Base-by-base conservation (phyloP, 2,329 filamentous ascomycete genomes). In the Colletotrichum aenigma region DNA sequence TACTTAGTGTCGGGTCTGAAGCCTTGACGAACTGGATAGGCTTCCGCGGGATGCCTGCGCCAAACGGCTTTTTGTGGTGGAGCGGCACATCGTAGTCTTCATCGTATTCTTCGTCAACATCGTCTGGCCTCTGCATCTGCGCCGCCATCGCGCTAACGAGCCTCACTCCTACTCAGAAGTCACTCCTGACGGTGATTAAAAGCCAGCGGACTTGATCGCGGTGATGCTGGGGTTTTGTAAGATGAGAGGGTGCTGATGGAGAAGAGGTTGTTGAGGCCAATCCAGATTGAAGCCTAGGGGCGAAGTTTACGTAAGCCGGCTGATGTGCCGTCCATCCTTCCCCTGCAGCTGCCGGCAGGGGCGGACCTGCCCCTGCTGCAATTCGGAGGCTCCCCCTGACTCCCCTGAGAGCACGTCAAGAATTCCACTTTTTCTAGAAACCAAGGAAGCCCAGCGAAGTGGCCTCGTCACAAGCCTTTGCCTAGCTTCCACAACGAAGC, bases 21-120 rank as follows among this genome's bases (percentile, higher is more conserved):
- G 90, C 91, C 26, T 86, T 88, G n/a, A 93, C 90, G 78, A 93
- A 93, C 66, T 89, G 85, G 75, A 93, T 87, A 32, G 83, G 83
- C 77, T 88, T 88, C 70, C 89, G 88, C 81, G 89, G 88, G 67
- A 92, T 81, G 76, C 91, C 91, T 10, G 88, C 86, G 30, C 91
- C 91, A 76, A 92, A 93, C 2, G 90, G 86, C 64, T 86, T 86
- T 77, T 87, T 87, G 75, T 85, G 85, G 66, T 92, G 89, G 26
- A 92, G 86, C 3, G 90, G 90, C 7, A 89, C 79, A 36, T 90
- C 87, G 65, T 89, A 85, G 24, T 85, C 82, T 18, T 86, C 83
- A 66, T 84, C 81, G 15, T 85, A 79, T 12, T 79, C 74, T 4
- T 81, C 76, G 24, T 79, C 71, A 4, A 65, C 43, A 4, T 69